A percentile compares a stretch with the other conserved stretches of the same genome.
Conservation (phyloP, 305 asterid genomes). For the Fraxinus sp. region DNA sequence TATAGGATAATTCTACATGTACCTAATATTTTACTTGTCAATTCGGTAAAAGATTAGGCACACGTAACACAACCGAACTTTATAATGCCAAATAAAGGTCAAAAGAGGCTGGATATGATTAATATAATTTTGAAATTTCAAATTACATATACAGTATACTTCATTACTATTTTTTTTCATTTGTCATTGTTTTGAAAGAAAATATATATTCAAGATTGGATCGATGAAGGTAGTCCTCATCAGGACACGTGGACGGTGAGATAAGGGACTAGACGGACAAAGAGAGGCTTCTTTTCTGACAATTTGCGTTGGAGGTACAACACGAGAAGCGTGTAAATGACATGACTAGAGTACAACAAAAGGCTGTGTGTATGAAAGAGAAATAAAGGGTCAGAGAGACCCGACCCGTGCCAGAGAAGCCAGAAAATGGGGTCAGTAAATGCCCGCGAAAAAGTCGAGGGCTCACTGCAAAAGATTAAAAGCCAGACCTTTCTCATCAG, state of each 20-base stretch:
- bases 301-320: neutral
- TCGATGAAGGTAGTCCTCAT: too few relatives aligned
- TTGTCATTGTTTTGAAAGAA: too few relatives aligned
- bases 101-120: too few relatives aligned
- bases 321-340: conserved; percentile 33
- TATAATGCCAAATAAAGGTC: too few relatives aligned
- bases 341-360: conserved; percentile 43
- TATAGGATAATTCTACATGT: too few relatives aligned
- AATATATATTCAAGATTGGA: too few relatives aligned
- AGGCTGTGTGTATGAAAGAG: neutral
- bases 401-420: conserved; percentile 25
- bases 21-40: too few relatives aligned
- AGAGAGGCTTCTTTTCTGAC: neutral
- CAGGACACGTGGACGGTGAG: conserved; percentile 10
- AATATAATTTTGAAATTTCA: too few relatives aligned
- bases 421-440: conserved; percentile 18
- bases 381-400: neutral
- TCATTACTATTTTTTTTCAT: too few relatives aligned
- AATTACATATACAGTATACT: too few relatives aligned
- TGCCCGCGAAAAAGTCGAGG: conserved; percentile 95
- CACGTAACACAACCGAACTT: too few relatives aligned
- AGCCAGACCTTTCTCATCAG: conserved; percentile 34
- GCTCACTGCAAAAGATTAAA: conserved; percentile 47
- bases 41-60: too few relatives aligned
- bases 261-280: neutral